phyloP scores from a whole-genome alignment of 306 rosid genomes.

The Rosa chinensis region DNA sequence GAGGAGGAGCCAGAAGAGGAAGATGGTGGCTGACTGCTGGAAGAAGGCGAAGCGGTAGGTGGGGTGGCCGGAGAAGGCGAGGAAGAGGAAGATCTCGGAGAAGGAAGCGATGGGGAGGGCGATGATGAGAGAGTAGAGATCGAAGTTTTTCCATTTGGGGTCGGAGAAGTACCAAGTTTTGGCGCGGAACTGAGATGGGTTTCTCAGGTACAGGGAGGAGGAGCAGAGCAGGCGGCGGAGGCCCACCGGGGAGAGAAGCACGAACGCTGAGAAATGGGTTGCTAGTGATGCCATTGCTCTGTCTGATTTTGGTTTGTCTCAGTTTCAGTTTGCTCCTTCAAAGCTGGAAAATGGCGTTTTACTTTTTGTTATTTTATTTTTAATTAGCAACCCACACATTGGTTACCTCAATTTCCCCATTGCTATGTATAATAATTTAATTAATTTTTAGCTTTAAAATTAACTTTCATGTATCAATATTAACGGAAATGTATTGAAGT shows the following conservation, averaged over 20 bases:
- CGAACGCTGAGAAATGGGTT: constrained; percentile 66
- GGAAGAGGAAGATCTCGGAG: constrained; percentile 59
- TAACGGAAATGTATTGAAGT: too few relatives aligned
- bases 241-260: constrained; percentile 61
- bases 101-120: constrained; percentile 73
- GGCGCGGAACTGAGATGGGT: constrained; percentile 74
- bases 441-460: too few relatives aligned
- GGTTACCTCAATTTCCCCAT: too few relatives aligned
- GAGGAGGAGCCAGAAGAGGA: constrained; percentile 66
- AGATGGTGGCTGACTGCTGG: constrained; percentile 56
- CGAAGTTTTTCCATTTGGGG: constrained; percentile 68
- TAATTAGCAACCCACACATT: neutral
- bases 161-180: constrained; percentile 74
- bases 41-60: constrained; percentile 59
- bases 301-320: neutral
- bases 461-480: too few relatives aligned
- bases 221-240: constrained; percentile 68
- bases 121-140: constrained; percentile 58
- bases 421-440: too few relatives aligned
- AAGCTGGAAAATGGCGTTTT: neutral
- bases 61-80: constrained; percentile 65
- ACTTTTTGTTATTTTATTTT: too few relatives aligned
- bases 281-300: constrained; percentile 65
- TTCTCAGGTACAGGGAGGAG: constrained; percentile 68
- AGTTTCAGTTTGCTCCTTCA: neutral